Percentiles rank a stretch among this genome's conserved stretches.
Evolutionary conservation across 1,139 yeast genomes (phyloP).

Genomic region (Sugiyamaella pinicola): DNA sequence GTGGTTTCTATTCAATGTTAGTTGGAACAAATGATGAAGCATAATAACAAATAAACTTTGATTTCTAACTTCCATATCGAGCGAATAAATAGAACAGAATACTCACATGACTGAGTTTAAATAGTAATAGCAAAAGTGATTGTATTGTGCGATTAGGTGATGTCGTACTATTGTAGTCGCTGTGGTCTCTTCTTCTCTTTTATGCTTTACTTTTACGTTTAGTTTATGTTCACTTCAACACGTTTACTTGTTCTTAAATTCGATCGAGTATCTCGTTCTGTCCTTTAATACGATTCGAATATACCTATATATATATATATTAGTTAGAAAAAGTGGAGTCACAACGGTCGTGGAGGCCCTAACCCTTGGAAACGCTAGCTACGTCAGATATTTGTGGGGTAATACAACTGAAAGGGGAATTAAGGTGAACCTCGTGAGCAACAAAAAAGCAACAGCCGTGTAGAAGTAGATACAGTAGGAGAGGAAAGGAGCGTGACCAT

Average conservation of each 20-base stretch:
- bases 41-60: not conserved
- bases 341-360: constrained; percentile 1
- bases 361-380: constrained; percentile 7
- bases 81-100: not conserved
- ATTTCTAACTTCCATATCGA: not conserved
- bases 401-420: constrained; percentile 8
- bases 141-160: too few relatives aligned
- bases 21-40: not conserved
- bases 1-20: not conserved
- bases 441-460: not conserved
- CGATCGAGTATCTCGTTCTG: too few relatives aligned
- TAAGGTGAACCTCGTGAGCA: constrained; percentile 14
- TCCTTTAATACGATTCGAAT: not conserved
- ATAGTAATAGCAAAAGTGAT: not conserved
- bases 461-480: too few relatives aligned
- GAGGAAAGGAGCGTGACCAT: not conserved
- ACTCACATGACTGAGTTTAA: not conserved
- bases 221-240: not conserved
- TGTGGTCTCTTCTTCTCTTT: too few relatives aligned
- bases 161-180: too few relatives aligned
- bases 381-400: constrained; percentile 16
- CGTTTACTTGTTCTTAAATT: not conserved
- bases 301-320: not conserved
- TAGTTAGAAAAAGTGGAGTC: not conserved
- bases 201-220: too few relatives aligned